phyloP scores from a whole-genome alignment of 2,329 filamentous ascomycete genomes.

The Beauveria sp. region DNA sequence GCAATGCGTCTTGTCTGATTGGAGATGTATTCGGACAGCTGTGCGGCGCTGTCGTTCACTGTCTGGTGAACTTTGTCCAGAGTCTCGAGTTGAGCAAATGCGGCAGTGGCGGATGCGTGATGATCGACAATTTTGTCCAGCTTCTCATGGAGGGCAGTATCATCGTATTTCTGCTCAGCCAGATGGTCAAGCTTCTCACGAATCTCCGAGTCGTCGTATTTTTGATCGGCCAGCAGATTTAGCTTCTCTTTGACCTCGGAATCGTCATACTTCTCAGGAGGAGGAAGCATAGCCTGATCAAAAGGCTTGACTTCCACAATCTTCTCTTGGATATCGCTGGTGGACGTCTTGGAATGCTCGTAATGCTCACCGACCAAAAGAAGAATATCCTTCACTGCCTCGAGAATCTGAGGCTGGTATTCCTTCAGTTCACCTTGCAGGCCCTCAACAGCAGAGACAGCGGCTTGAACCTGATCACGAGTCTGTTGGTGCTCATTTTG shows the following conservation, averaged over 20 bases:
- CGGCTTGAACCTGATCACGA: slow-evolving; percentile 70
- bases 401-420: slow-evolving; percentile 80
- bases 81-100: slow-evolving; percentile 68
- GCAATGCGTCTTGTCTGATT: slow-evolving; percentile 67
- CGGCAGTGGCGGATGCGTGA: slow-evolving; percentile 57
- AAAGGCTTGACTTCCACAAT: slow-evolving; percentile 55
- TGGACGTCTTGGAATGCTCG: slow-evolving; percentile 70
- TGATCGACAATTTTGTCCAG: slow-evolving; percentile 30
- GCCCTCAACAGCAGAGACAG: slow-evolving; percentile 63
- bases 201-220: slow-evolving; percentile 27
- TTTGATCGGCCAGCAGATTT: slow-evolving; percentile 25
- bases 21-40: slow-evolving; percentile 76
- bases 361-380: slow-evolving; percentile 78
- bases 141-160: slow-evolving; percentile 17
- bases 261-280: slow-evolving; percentile 54
- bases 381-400: slow-evolving; percentile 79
- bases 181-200: slow-evolving; percentile 19
- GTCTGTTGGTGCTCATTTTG: slow-evolving; percentile 79
- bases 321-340: slow-evolving; percentile 47
- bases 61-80: slow-evolving; percentile 85
- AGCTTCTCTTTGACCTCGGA: slow-evolving; percentile 24
- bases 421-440: slow-evolving; percentile 74
- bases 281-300: slow-evolving; percentile 49
- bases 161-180: slow-evolving; percentile 15
- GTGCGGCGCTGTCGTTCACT: slow-evolving; percentile 74